Conservation (phyloP, 176 grass and related monocot genomes). For the Juncus inflexus region DNA sequence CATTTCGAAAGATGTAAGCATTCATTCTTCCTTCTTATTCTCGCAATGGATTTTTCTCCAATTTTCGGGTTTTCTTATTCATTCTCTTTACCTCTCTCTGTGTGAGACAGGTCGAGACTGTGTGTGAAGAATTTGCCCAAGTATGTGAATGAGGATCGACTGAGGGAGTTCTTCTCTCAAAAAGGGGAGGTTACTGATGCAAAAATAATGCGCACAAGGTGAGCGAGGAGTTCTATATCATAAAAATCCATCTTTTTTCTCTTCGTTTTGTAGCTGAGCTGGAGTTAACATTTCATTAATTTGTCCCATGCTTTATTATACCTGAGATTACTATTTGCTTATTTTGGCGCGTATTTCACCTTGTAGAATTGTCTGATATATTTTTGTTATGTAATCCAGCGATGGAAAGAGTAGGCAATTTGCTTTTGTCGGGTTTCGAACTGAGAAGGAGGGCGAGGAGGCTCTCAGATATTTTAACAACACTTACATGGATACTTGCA, state of each 20-base stretch:
- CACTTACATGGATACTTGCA: constrained; percentile 89
- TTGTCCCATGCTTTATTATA: too few species aligned
- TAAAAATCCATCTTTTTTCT: too few species aligned
- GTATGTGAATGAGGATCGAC: constrained; percentile 69
- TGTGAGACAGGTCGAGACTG: constrained; percentile 46
- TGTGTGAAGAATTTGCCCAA: constrained; percentile 96
- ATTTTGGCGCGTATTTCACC: too few species aligned
- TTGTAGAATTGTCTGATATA: background rate
- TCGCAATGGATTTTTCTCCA: background rate
- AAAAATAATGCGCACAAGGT: constrained; percentile 85
- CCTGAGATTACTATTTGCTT: too few species aligned
- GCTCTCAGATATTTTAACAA: constrained; percentile 87
- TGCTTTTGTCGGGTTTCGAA: constrained; percentile 84
- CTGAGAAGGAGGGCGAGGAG: constrained; percentile 71
- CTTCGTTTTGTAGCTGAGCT: too few species aligned
- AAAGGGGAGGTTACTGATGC: constrained; percentile 90
- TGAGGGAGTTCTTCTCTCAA: constrained; percentile 80
- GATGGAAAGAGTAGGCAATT: constrained; percentile 95
- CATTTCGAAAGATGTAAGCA: background rate
- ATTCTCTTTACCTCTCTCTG: constrained; percentile 1
- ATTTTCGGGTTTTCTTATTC: background rate
- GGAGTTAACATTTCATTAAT: too few species aligned
- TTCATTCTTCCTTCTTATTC: constrained; percentile 6
- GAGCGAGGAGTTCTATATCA: background rate
- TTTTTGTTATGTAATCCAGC: constrained; percentile 30